A percentile compares a stretch with the other conserved stretches of the same genome.
Conservation (phyloP, 768 basidiomycete genomes). For the Amanita rimosa region DNA sequence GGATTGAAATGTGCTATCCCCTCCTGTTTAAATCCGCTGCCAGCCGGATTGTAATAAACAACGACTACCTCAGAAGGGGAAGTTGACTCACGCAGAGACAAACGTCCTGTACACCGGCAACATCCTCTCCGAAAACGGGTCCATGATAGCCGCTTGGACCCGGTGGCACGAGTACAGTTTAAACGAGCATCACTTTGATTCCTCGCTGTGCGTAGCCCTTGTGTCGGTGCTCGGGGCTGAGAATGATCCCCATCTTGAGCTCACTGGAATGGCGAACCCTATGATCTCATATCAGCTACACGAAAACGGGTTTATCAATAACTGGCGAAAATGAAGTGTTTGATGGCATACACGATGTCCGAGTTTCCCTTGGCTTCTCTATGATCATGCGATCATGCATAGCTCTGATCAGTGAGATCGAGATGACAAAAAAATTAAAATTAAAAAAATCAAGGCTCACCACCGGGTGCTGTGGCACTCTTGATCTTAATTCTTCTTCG, state of each 20-base stretch:
- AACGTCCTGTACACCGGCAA: constrained; percentile 8
- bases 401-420: neutral
- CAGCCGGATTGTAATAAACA: too few species aligned
- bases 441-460: neutral
- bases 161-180: constrained; percentile 32
- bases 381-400: too few species aligned
- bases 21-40: constrained; percentile 53
- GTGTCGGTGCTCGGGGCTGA: constrained; percentile 24
- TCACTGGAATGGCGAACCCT: constrained; percentile 31
- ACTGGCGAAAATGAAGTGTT: too few species aligned
- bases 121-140: constrained; percentile 35
- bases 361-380: neutral
- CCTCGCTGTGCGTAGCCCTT: constrained; percentile 36
- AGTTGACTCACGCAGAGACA: neutral
- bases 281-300: constrained; percentile 11
- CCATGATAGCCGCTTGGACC: constrained; percentile 39
- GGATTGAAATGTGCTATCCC: constrained; percentile 44
- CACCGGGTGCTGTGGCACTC: too few species aligned
- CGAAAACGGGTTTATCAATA: too few species aligned
- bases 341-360: neutral
- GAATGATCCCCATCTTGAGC: constrained; percentile 44
- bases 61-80: too few species aligned
- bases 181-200: constrained; percentile 35
- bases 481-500: neutral
- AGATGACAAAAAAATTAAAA: too few species aligned